Conservation (phyloP, 2,329 filamentous ascomycete species). For the Penicillium sp. region DNA sequence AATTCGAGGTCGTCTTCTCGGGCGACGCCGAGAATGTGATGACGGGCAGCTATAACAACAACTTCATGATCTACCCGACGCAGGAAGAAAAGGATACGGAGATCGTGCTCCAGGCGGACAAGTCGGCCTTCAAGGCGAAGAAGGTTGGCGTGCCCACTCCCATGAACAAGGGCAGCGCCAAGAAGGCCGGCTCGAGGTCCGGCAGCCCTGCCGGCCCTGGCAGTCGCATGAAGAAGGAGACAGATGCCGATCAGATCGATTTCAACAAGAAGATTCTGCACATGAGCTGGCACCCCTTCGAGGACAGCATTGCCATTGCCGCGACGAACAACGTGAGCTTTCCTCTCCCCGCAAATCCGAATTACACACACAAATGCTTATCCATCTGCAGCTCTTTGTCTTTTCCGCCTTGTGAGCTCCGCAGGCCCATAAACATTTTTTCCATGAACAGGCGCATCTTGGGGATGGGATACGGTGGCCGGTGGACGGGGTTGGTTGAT, state of each 20-base stretch:
- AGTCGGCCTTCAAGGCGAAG: constrained; percentile 99
- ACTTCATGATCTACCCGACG: constrained; percentile 99
- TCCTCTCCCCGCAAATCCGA: background rate
- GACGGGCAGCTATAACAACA: constrained; percentile 99
- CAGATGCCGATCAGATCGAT: constrained; percentile 97
- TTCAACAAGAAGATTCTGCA: constrained; percentile 99
- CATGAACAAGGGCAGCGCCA: constrained; percentile 78
- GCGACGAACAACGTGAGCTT: constrained; percentile 95
- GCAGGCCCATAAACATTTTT: constrained; percentile 21
- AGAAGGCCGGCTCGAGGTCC: constrained; percentile 85
- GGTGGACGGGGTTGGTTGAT: constrained; percentile 14
- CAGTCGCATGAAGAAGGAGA: constrained; percentile 97
- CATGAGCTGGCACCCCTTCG: constrained; percentile 99
- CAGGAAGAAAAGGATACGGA: constrained; percentile 95
- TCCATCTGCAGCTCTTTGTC: constrained; percentile 64
- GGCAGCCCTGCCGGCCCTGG: constrained; percentile 85
- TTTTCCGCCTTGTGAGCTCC: constrained; percentile 66
- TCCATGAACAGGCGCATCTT: constrained; percentile 26
- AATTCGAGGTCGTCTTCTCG: constrained; percentile 98
- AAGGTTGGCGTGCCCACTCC: constrained; percentile 97
- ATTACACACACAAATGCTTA: background rate
- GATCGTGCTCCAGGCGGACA: constrained; percentile 95
- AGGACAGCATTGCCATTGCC: constrained; percentile 98
- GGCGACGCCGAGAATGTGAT: constrained; percentile 98
- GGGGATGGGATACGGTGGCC: constrained; percentile 18